phyloP scores from a whole-genome alignment of 345 rosid genomes.

The Nasturtium officinale region DNA sequence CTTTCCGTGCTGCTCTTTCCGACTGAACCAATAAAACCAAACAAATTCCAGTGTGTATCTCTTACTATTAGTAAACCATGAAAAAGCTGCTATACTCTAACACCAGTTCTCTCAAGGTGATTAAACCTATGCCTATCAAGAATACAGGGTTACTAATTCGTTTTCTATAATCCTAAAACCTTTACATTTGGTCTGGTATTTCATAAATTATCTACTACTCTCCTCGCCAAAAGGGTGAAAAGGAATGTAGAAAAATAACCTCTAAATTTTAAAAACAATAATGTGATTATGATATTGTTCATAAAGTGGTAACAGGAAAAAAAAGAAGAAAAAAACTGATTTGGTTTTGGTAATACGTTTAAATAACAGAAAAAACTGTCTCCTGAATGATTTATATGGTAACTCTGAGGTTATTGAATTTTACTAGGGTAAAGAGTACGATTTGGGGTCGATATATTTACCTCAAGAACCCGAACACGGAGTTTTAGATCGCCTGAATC shows the following conservation, averaged over 20 bases:
- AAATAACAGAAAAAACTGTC: background rate
- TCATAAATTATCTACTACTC: background rate
- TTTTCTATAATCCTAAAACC: background rate
- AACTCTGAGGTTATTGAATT: background rate
- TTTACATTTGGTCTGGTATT: background rate
- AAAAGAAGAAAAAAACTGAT: background rate
- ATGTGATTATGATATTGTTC: background rate
- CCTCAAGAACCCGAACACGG: slow-evolving; percentile 95
- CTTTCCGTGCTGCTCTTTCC: slow-evolving; percentile 89
- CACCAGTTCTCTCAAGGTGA: background rate
- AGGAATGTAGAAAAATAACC: background rate
- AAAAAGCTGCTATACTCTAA: background rate
- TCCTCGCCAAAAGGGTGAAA: background rate
- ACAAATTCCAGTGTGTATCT: background rate
- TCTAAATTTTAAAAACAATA: background rate
- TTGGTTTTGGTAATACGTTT: background rate
- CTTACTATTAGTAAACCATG: background rate
- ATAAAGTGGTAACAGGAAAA: background rate
- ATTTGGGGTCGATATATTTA: slow-evolving; percentile 27
- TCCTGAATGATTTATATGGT: background rate
- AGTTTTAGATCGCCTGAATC: slow-evolving; percentile 93
- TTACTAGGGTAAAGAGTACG: background rate
- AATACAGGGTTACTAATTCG: background rate
- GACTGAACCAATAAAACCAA: slow-evolving; percentile 50
- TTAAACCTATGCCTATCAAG: background rate